Evolutionary conservation across 2,329 filamentous ascomycete genomes (phyloP).

Genomic region (Hypoxylon sp.): DNA sequence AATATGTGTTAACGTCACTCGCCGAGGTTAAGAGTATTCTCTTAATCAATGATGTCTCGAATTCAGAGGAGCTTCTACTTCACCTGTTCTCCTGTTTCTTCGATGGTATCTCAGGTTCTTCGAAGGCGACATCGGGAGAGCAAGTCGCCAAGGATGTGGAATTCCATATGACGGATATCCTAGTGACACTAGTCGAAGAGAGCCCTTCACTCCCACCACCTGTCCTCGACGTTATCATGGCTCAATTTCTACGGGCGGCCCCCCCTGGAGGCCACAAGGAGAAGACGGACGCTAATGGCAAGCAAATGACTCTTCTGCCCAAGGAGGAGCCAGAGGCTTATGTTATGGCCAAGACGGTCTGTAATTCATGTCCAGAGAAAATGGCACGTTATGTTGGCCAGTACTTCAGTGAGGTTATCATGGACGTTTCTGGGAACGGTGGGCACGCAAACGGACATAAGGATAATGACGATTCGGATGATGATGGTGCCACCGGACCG

Average conservation of each 20-base stretch:
- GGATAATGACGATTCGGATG: constrained; percentile 73
- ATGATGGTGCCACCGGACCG: constrained; percentile 72
- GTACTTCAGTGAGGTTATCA: constrained; percentile 97
- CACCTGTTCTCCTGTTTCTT: constrained; percentile 91
- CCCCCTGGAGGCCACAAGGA: constrained; percentile 75
- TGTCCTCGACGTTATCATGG: constrained; percentile 93
- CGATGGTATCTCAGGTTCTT: constrained; percentile 86
- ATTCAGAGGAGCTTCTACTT: constrained; percentile 82
- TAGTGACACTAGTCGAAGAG: constrained; percentile 91
- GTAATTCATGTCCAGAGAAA: constrained; percentile 89
- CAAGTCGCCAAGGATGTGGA: constrained; percentile 93
- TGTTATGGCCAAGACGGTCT: constrained; percentile 95
- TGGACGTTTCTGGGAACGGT: constrained; percentile 81
- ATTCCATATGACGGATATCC: constrained; percentile 88
- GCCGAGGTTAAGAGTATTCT: constrained; percentile 96
- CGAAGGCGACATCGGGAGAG: constrained; percentile 82
- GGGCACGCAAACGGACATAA: constrained; percentile 70
- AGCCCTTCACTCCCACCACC: constrained; percentile 81
- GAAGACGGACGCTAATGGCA: constrained; percentile 75
- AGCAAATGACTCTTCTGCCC: constrained; percentile 85
- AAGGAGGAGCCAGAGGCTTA: constrained; percentile 94
- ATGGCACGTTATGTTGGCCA: constrained; percentile 96
- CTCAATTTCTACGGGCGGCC: constrained; percentile 92
- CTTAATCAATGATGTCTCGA: constrained; percentile 88
- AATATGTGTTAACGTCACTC: constrained; percentile 90